Conservation (phyloP, 257 asterid species). For the Verbena officinalis region DNA sequence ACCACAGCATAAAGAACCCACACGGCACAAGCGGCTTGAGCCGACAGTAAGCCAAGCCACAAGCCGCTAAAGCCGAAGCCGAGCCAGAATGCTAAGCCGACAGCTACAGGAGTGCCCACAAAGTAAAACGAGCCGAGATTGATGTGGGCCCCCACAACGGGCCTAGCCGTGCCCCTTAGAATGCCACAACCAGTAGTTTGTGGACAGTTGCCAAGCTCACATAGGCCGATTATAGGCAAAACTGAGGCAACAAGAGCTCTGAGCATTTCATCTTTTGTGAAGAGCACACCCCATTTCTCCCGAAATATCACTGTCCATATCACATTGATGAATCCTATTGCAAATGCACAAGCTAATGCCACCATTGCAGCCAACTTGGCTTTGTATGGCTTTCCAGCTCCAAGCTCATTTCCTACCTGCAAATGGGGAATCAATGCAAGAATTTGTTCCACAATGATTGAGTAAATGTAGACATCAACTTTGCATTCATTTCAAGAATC, state of each 20-base stretch:
- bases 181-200: constrained; percentile 98
- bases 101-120: constrained; percentile 85
- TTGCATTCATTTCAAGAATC: constrained; percentile 14
- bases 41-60: constrained; percentile 83
- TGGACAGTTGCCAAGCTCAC: constrained; percentile 95
- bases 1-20: constrained; percentile 68
- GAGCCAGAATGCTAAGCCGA: constrained; percentile 72
- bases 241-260: constrained; percentile 73
- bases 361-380: constrained; percentile 87
- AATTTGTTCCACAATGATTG: constrained; percentile 12
- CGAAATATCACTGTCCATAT: constrained; percentile 67
- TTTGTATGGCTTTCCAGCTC: constrained; percentile 83
- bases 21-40: constrained; percentile 83
- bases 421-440: constrained; percentile 20
- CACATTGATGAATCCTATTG: constrained; percentile 64
- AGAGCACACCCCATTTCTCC: constrained; percentile 71
- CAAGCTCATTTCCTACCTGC: constrained; percentile 93
- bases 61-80: constrained; percentile 71
- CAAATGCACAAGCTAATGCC: constrained; percentile 69
- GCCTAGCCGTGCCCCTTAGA: constrained; percentile 81
- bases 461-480: not conserved
- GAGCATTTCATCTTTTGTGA: constrained; percentile 73
- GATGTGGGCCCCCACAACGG: constrained; percentile 76
- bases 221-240: constrained; percentile 74
- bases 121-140: constrained; percentile 84